phyloP scores from a whole-genome alignment of 1,284 basidiomycete species.

The Sutorius eximius region DNA sequence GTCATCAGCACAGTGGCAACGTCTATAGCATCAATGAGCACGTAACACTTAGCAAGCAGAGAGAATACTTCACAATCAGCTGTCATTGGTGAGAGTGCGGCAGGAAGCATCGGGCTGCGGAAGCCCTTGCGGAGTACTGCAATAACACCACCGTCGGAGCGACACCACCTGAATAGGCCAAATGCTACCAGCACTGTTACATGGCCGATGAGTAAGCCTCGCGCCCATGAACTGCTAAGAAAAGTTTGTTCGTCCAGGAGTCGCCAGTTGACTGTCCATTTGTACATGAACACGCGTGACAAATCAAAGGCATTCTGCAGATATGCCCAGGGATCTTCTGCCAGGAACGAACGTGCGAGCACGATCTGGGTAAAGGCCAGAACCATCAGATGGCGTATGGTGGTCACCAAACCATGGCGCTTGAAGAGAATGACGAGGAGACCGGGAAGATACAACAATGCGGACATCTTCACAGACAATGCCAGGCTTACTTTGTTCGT shows the following conservation, averaged over 20 bases:
- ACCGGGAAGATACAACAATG: slow-evolving; percentile 89
- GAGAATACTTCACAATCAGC: slow-evolving; percentile 55
- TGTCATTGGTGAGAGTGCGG: slow-evolving; percentile 46
- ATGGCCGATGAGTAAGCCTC: slow-evolving; percentile 68
- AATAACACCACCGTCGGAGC: slow-evolving; percentile 61
- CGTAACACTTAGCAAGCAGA: background rate
- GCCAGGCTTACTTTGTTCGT: slow-evolving; percentile 64
- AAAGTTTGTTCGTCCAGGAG: slow-evolving; percentile 80
- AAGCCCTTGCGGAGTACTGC: slow-evolving; percentile 58
- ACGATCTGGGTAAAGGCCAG: slow-evolving; percentile 60
- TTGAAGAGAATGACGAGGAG: slow-evolving; percentile 80
- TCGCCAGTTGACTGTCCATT: slow-evolving; percentile 99
- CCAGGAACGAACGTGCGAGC: slow-evolving; percentile 75
- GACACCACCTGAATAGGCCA: slow-evolving; percentile 73
- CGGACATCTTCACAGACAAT: slow-evolving; percentile 95
- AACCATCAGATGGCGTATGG: slow-evolving; percentile 53
- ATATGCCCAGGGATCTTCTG: slow-evolving; percentile 64
- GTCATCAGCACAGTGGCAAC: slow-evolving; percentile 84
- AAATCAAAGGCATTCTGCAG: slow-evolving; percentile 83
- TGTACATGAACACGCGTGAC: slow-evolving; percentile 85
- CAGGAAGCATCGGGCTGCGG: slow-evolving; percentile 49
- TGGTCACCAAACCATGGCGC: slow-evolving; percentile 61
- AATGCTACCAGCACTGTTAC: slow-evolving; percentile 61
- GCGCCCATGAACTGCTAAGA: slow-evolving; percentile 63
- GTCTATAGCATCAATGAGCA: slow-evolving; percentile 48